A percentile compares a stretch with the other conserved stretches of the same genome.
These are phyloP conservation scores for Epithele typhae DNA, from an alignment of 768 basidiomycete genomes.

Conservation along the genomic window DNA sequence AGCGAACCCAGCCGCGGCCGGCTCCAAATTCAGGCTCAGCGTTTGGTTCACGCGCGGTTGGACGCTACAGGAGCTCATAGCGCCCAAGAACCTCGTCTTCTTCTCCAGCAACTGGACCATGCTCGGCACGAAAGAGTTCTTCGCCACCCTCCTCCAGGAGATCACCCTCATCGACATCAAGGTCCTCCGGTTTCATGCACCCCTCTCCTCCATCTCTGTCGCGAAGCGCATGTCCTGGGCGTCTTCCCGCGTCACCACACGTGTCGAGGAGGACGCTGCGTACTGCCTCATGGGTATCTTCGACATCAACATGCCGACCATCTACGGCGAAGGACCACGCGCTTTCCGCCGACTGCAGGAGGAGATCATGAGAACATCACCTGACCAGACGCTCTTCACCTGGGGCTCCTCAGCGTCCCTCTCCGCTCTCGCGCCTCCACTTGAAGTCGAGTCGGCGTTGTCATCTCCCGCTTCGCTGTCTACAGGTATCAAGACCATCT, in stretches of 20 bases:
- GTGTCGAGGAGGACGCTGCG: slow-evolving; percentile 1
- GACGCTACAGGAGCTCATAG: slow-evolving; percentile 13
- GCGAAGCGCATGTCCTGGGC: slow-evolving; percentile 1
- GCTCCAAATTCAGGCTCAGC: background rate
- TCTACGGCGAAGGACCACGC: background rate
- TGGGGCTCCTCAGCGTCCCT: background rate
- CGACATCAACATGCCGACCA: background rate
- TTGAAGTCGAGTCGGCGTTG: background rate
- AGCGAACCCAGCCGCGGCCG: background rate
- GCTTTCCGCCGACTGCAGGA: background rate
- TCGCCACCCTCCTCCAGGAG: background rate
- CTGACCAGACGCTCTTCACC: background rate
- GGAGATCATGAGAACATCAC: background rate
- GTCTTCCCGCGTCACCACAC: background rate
- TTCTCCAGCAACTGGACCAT: slow-evolving; percentile 1
- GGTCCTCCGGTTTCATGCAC: background rate
- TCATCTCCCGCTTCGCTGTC: background rate
- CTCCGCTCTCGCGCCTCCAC: background rate
- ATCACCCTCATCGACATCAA: background rate
- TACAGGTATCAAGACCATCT: too few relatives aligned
- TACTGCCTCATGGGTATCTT: slow-evolving; percentile 2
- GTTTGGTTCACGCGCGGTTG: slow-evolving; percentile 4
- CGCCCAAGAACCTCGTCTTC: slow-evolving; percentile 4
- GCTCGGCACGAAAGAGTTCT: background rate
- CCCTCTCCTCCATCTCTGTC: background rate